These are phyloP conservation scores for Botrytis byssoidea DNA, from an alignment of 2,329 filamentous ascomycete species.

Conservation along the genomic window DNA sequence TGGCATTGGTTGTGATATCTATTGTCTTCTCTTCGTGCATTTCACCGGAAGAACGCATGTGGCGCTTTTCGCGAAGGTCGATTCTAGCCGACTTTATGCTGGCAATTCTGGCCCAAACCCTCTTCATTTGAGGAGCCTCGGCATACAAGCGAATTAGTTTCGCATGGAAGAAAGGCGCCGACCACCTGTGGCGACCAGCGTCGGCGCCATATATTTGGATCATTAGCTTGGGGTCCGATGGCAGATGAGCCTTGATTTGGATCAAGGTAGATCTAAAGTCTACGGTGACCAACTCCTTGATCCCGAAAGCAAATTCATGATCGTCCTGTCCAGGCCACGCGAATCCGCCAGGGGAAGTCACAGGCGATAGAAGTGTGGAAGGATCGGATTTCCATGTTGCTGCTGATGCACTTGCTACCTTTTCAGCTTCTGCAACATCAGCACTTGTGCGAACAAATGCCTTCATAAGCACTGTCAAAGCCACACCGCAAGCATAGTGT, in stretches of 20 bases:
- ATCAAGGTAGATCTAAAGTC: conserved; percentile 80
- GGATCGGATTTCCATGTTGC: conserved; percentile 20
- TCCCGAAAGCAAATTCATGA: conserved; percentile 28
- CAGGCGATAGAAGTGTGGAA: conserved; percentile 34
- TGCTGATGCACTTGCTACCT: conserved; percentile 35
- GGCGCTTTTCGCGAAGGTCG: conserved; percentile 74
- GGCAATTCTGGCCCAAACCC: conserved; percentile 81
- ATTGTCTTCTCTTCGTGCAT: conserved; percentile 75
- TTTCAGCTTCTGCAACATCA: conserved; percentile 45
- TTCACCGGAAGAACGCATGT: conserved; percentile 59
- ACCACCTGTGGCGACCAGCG: conserved; percentile 82
- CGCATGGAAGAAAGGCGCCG: conserved; percentile 74
- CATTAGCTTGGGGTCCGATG: conserved; percentile 87
- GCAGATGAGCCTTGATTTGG: conserved; percentile 86
- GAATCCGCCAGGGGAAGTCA: conserved; percentile 32
- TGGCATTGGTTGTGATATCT: conserved; percentile 80
- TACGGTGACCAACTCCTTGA: conserved; percentile 69
- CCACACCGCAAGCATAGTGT: conserved; percentile 86
- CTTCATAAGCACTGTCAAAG: conserved; percentile 69
- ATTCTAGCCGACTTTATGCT: conserved; percentile 79
- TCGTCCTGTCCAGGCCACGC: conserved; percentile 17
- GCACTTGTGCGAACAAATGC: conserved; percentile 60
- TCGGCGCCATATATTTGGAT: conserved; percentile 82
- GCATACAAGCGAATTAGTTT: conserved; percentile 83
- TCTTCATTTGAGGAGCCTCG: conserved; percentile 77